Evolutionary conservation across 192 early-diverging fungal species (phyloP), one percentile per base, ranked within the genome.

Genomic region (Backusella parvicylindrica): DNA sequence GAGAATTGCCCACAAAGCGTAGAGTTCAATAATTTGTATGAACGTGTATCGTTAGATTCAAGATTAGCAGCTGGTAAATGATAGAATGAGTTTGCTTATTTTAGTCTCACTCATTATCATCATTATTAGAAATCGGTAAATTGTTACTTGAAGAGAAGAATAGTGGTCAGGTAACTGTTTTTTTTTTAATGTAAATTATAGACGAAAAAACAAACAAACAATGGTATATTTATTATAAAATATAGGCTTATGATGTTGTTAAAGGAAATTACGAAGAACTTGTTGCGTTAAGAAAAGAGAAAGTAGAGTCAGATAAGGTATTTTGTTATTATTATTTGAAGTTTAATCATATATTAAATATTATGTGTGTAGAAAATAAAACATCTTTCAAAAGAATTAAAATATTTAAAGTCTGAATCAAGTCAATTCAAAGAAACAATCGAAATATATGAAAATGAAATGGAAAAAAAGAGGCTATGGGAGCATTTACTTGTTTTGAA

Each of bases 31-130:
- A 49, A 60, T 0, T n/a, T 49, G 6, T 72, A 56, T n/a, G 32
- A 30, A 7, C 31, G 49, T 5, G 37, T 49, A 9, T 47, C 49
- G 12, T 33, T 30, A 12, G 70, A 72, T 72, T 47, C 70, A 23
- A 16, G 23, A 56, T 60, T 72, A 37, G 70, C 70, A 37, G 70
- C 70, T 53, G 70, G 70, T 72, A 70, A 66, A 7, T 35, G 13
- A n/a, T n/a, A 6, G n/a, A 66, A 31, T 28, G 18, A 33, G 28
- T 28, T n/a, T 26, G 23, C 3, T 2, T 26, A 13, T 28, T 7
- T 13, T 28, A 2, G 13, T 21, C 16, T 66, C 28, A 2, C 18
- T 31, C 5, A 66, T 33, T 35, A 32, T 9, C 18, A 66, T 18
- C 3, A 66, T 32, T 0, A 32, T 37, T 68, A 68, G 66, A 68